phyloP scores from a whole-genome alignment of 805 yeast species.

The Ogataea dorogensis region DNA sequence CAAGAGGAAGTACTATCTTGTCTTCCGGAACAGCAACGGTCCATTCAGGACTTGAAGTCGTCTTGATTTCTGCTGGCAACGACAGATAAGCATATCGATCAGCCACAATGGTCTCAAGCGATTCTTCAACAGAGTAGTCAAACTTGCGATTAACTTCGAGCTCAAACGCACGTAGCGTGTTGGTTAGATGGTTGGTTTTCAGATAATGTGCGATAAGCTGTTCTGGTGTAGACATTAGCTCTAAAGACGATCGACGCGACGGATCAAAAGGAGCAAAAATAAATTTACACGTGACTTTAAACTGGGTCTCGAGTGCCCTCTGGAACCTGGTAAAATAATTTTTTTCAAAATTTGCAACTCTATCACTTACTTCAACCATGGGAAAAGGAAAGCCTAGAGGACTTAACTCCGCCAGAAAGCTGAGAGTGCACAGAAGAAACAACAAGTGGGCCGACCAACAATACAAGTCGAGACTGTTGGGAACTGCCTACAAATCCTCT shows the following conservation, averaged over 20 bases:
- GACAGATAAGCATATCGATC: slow-evolving; percentile 33
- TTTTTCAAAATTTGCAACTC: slow-evolving; percentile 13
- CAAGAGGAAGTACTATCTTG: slow-evolving; percentile 13
- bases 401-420: slow-evolving; percentile 99
- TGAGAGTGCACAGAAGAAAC: slow-evolving; percentile 99
- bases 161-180: slow-evolving; percentile 50
- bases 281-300: slow-evolving; percentile 7
- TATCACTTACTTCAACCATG: slow-evolving; percentile 47
- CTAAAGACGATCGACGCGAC: slow-evolving; percentile 11
- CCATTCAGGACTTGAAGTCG: slow-evolving; percentile 28
- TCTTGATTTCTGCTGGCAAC: slow-evolving; percentile 15
- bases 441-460: slow-evolving; percentile 99
- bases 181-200: slow-evolving; percentile 43
- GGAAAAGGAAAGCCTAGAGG: slow-evolving; percentile 99
- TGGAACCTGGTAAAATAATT: slow-evolving; percentile 10
- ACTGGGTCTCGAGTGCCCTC: slow-evolving; percentile 6
- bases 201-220: slow-evolving; percentile 59
- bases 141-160: slow-evolving; percentile 40
- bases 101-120: slow-evolving; percentile 35
- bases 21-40: slow-evolving; percentile 22
- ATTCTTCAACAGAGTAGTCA: slow-evolving; percentile 32
- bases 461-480: slow-evolving; percentile 98
- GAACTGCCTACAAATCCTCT: slow-evolving; percentile 99
- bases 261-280: neutral
- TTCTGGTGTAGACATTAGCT: slow-evolving; percentile 15